Percentiles rank a stretch among this genome's conserved stretches.
Conservation (phyloP, 2,329 filamentous ascomycete genomes). For the Epichloe amarillans region DNA sequence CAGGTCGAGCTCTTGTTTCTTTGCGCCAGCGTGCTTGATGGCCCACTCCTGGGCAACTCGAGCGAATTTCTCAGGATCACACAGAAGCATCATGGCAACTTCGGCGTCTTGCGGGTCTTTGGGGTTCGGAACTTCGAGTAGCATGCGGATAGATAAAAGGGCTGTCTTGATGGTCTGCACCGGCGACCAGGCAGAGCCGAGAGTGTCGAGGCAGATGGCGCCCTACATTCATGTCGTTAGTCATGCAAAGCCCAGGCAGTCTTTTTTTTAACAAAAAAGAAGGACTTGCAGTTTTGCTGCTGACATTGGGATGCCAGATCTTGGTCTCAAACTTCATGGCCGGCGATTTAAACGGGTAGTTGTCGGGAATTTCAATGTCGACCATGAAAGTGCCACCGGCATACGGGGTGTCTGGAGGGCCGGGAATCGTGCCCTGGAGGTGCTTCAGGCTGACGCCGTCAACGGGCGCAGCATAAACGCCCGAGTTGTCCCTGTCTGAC, state of each 20-base stretch:
- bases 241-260: background rate
- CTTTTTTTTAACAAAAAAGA: background rate
- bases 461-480: conserved; percentile 56
- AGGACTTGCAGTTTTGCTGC: conserved; percentile 68
- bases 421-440: conserved; percentile 69
- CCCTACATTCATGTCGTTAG: conserved; percentile 42
- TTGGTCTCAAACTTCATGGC: conserved; percentile 84
- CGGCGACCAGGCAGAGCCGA: conserved; percentile 83
- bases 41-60: conserved; percentile 84
- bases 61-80: conserved; percentile 65
- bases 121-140: conserved; percentile 86
- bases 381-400: conserved; percentile 72
- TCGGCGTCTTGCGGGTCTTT: conserved; percentile 95
- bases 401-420: conserved; percentile 87
- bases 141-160: conserved; percentile 80
- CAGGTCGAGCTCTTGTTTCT: conserved; percentile 27
- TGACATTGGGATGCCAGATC: conserved; percentile 96
- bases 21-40: conserved; percentile 67
- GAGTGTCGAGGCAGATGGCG: conserved; percentile 90
- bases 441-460: conserved; percentile 62
- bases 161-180: conserved; percentile 94
- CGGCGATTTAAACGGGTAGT: conserved; percentile 89
- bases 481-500: conserved; percentile 57
- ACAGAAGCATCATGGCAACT: conserved; percentile 80
- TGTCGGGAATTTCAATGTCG: conserved; percentile 74